Conservation (phyloP, 2,329 filamentous ascomycete genomes). For the Paecilomyces sp. region DNA sequence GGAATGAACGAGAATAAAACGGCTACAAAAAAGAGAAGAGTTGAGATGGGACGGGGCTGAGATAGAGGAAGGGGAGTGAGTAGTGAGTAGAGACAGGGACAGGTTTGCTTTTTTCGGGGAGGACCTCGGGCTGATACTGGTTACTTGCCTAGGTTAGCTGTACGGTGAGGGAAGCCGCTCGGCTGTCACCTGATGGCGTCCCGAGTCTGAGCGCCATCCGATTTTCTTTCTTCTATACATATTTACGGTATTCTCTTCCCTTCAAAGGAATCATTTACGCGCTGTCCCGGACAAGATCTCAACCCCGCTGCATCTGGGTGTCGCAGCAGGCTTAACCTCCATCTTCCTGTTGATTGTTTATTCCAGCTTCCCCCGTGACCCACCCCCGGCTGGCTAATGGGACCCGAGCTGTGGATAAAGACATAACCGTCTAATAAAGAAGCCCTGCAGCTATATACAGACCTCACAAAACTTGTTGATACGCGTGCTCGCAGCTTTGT, state of each 20-base stretch:
- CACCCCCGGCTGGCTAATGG: not conserved
- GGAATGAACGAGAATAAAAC: slow-evolving; percentile 9
- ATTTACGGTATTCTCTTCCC: not conserved
- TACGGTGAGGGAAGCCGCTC: slow-evolving; percentile 14
- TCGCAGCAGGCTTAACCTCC: not conserved
- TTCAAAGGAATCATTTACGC: not conserved
- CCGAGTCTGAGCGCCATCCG: not conserved
- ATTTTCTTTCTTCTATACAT: not conserved
- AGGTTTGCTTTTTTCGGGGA: slow-evolving; percentile 28
- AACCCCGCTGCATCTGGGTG: not conserved
- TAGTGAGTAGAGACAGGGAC: slow-evolving; percentile 16
- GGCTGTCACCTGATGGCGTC: slow-evolving; percentile 14
- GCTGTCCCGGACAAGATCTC: not conserved
- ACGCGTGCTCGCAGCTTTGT: not conserved
- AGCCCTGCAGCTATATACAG: not conserved
- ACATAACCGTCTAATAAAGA: not conserved
- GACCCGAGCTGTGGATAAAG: not conserved
- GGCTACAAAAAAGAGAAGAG: slow-evolving; percentile 11
- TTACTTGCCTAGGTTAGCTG: slow-evolving; percentile 10
- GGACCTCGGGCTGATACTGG: slow-evolving; percentile 20
- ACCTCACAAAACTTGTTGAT: not conserved
- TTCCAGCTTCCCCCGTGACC: not conserved
- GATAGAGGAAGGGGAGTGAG: slow-evolving; percentile 5
- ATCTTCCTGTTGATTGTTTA: not conserved
- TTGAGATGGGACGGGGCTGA: slow-evolving; percentile 4